These are phyloP conservation scores for Peniophora sp. DNA, from an alignment of 1,284 basidiomycete species.

Conservation along the genomic window DNA sequence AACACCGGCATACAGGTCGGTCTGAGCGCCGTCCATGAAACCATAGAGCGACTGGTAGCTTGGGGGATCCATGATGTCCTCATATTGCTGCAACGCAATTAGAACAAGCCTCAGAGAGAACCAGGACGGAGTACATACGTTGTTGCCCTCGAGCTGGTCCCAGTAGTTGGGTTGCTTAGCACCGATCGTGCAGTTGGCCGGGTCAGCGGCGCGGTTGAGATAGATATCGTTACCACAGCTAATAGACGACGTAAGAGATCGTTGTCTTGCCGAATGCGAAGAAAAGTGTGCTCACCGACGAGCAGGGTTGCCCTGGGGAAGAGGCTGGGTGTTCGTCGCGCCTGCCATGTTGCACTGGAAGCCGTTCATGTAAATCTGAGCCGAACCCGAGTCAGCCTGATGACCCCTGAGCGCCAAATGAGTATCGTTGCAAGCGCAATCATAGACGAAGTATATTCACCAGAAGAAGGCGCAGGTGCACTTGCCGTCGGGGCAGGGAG, in stretches of 20 bases:
- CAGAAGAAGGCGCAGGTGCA: conserved; percentile 72
- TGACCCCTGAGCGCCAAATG: not conserved
- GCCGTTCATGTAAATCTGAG: conserved; percentile 64
- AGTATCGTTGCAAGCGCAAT: not conserved
- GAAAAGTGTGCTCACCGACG: conserved; percentile 28
- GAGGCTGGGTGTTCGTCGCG: conserved; percentile 39
- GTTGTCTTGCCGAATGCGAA: not conserved
- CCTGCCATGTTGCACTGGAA: conserved; percentile 60
- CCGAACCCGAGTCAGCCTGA: conserved; percentile 32
- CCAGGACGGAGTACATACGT: conserved; percentile 25
- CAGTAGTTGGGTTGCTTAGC: conserved; percentile 61
- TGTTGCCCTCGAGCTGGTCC: conserved; percentile 53
- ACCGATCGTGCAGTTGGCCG: conserved; percentile 58
- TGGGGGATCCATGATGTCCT: conserved; percentile 44
- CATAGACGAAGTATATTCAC: conserved; percentile 46
- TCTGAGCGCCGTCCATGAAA: conserved; percentile 51
- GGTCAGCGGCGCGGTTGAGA: conserved; percentile 52
- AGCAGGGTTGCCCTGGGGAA: conserved; percentile 45
- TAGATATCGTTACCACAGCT: conserved; percentile 10
- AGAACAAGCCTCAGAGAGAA: not conserved
- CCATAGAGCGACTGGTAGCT: conserved; percentile 51
- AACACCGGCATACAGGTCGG: conserved; percentile 47
- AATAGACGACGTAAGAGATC: conserved; percentile 17
- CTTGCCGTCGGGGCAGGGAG: conserved; percentile 33
- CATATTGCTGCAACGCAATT: conserved; percentile 36